Evolutionary conservation across 2,329 filamentous ascomycete genomes (phyloP).

Genomic region (Phialophora macrospora): DNA sequence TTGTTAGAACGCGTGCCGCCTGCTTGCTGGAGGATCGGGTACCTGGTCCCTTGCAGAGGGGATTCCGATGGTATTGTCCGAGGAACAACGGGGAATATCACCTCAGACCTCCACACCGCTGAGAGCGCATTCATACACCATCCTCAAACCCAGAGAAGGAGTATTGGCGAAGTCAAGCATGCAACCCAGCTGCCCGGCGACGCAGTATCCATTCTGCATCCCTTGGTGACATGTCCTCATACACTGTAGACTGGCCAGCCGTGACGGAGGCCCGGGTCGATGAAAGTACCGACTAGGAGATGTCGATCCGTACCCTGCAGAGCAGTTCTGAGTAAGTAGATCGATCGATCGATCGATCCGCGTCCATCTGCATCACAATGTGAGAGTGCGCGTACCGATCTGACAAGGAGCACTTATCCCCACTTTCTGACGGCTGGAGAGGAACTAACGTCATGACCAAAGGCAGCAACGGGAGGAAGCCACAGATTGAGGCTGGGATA

Average conservation of each 20-base stretch:
- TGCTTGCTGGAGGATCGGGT: neutral
- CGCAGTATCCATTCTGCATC: neutral
- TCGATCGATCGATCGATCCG: neutral
- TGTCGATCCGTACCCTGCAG: neutral
- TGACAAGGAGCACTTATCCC: neutral
- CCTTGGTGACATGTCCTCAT: neutral
- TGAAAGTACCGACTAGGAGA: neutral
- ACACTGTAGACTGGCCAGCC: neutral
- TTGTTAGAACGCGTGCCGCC: neutral
- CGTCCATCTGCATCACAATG: neutral
- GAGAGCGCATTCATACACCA: neutral
- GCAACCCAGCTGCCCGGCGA: neutral
- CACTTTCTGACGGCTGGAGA: neutral
- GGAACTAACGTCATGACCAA: neutral
- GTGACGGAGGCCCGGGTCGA: neutral
- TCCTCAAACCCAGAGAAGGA: neutral
- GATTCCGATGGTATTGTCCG: neutral
- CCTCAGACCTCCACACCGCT: neutral
- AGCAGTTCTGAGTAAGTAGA: neutral
- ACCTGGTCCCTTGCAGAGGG: constrained; percentile 1
- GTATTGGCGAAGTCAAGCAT: neutral
- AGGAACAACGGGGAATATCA: neutral
- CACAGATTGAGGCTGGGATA: neutral
- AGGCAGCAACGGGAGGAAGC: neutral
- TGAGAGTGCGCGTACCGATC: neutral